These are phyloP conservation scores for Cladophialophora bantiana DNA, from an alignment of 2,329 filamentous ascomycete genomes.

Conservation along the genomic window DNA sequence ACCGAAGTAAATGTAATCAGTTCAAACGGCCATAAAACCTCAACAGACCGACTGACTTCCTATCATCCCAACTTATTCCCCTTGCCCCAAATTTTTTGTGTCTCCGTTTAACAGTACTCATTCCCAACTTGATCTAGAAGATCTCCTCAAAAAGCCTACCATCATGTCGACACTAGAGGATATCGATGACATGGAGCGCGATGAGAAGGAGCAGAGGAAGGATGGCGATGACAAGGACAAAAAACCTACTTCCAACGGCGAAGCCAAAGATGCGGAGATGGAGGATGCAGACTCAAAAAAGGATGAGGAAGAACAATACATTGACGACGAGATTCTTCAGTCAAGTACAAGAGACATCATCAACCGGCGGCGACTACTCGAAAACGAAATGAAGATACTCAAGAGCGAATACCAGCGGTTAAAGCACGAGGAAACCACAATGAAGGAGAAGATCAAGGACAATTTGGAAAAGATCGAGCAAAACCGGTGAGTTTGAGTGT, in stretches of 20 bases:
- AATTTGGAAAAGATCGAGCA: slow-evolving; percentile 99
- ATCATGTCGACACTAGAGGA: slow-evolving; percentile 90
- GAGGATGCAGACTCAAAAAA: slow-evolving; percentile 75
- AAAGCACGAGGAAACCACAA: slow-evolving; percentile 91
- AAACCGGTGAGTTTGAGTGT: slow-evolving; percentile 73
- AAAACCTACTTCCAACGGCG: slow-evolving; percentile 57
- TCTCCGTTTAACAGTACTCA: background rate
- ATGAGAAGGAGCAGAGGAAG: slow-evolving; percentile 70
- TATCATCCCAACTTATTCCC: background rate
- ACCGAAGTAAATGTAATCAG: slow-evolving; percentile 19
- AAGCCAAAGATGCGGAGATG: slow-evolving; percentile 83
- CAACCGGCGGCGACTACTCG: slow-evolving; percentile 86
- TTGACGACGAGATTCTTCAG: slow-evolving; percentile 92
- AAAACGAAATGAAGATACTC: slow-evolving; percentile 99
- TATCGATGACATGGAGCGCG: slow-evolving; percentile 85
- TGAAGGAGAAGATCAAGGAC: slow-evolving; percentile 99
- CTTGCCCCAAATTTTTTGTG: background rate
- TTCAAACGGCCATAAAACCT: slow-evolving; percentile 12
- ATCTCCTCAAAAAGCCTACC: slow-evolving; percentile 28
- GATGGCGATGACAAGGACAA: slow-evolving; percentile 65
- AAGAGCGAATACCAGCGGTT: slow-evolving; percentile 94
- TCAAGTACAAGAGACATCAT: slow-evolving; percentile 94
- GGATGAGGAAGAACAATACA: slow-evolving; percentile 76
- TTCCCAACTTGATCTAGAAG: background rate
- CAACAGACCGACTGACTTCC: background rate